These are phyloP conservation scores for Saccharomycopsis javanensis DNA, from an alignment of 805 yeast genomes.

Conservation along the genomic window DNA sequence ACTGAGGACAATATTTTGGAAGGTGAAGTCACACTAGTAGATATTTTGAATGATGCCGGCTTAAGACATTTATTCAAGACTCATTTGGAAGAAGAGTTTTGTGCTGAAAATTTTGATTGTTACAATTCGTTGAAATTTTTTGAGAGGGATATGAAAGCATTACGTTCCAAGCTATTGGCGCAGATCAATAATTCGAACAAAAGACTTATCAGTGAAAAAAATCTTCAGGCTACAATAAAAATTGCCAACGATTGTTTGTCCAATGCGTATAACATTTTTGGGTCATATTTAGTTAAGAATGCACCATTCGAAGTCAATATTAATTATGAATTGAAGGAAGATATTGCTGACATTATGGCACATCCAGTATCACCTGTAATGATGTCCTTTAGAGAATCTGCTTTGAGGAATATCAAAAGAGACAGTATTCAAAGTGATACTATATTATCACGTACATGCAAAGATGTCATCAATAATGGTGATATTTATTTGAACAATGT, in stretches of 20 bases:
- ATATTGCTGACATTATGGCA: constrained; percentile 33
- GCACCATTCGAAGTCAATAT: constrained; percentile 67
- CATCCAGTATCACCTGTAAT: constrained; percentile 30
- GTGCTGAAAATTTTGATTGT: constrained; percentile 71
- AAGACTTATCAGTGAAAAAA: not conserved
- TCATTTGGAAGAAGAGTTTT: constrained; percentile 55
- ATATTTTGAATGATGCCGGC: constrained; percentile 65
- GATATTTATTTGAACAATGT: not conserved
- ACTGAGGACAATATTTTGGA: not conserved
- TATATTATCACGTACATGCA: not conserved
- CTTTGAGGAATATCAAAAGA: not conserved
- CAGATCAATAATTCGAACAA: not conserved
- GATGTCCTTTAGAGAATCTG: constrained; percentile 13
- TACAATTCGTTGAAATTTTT: constrained; percentile 50
- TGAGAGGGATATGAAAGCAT: constrained; percentile 34
- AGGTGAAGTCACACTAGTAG: constrained; percentile 19
- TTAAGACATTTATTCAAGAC: constrained; percentile 53
- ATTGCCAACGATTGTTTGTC: constrained; percentile 49
- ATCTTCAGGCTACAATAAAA: not conserved
- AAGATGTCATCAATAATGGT: not conserved
- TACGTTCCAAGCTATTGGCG: constrained; percentile 27
- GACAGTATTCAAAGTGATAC: not conserved
- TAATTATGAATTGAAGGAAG: constrained; percentile 40
- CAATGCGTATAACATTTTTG: constrained; percentile 52
- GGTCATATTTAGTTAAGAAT: constrained; percentile 53